Percentiles rank a stretch among this genome's conserved stretches.
These are phyloP conservation scores for Saccharum spontaneum DNA, from an alignment of 176 grass and related monocot genomes.

Conservation along the genomic window DNA sequence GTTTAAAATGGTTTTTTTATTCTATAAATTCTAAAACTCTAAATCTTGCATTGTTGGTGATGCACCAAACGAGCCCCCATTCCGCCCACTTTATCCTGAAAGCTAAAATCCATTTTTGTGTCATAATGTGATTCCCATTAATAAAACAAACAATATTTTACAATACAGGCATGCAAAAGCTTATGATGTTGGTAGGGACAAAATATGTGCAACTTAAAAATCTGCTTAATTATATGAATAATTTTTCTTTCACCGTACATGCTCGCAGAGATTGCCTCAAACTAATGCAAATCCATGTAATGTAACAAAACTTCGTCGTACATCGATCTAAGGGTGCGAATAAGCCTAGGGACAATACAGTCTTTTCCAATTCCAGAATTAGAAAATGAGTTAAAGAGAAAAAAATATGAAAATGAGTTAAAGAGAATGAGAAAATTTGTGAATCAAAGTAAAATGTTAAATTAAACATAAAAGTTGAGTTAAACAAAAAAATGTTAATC, in stretches of 20 bases:
- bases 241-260: no score
- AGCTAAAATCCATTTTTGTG: not conserved
- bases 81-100: not conserved
- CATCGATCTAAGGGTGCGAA: no score
- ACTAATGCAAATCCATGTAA: no score
- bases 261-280: no score
- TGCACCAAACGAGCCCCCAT: no score
- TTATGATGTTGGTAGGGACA: not conserved
- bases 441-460: not conserved
- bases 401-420: not conserved
- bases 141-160: not conserved
- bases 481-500: not conserved
- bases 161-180: not conserved
- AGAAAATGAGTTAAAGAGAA: no score
- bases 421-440: not conserved
- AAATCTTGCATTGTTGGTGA: no score
- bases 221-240: not conserved
- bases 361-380: no score
- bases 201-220: not conserved
- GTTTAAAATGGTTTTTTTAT: not conserved
- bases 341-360: no score
- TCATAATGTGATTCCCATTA: not conserved
- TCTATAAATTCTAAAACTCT: not conserved
- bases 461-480: not conserved
- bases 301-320: no score